Evolutionary conservation across 768 basidiomycete species (phyloP), one percentile per base, ranked within the genome.

Genomic region (Thelephora ganbajun): DNA sequence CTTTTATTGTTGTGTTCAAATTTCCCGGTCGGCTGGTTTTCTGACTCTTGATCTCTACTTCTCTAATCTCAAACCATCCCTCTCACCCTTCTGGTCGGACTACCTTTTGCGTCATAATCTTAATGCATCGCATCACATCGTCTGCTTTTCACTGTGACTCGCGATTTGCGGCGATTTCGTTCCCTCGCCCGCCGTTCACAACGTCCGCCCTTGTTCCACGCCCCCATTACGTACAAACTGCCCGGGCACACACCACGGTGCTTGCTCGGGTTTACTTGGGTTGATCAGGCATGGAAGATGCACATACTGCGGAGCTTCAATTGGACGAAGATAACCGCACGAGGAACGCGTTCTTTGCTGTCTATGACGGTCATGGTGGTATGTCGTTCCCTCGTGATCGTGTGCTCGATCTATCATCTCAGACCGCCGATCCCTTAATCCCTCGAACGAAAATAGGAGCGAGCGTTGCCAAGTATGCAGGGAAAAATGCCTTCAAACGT

Each of bases 331-430:
- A 53, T 56, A 50, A 63, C 50, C 57, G 59, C 26, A 60, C 66
- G 1, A 63, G 69, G 35, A 85, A 82, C 60, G 74, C 87, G 0
- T 93, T 97, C 68, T 96, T 98, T 57, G 94, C 86, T 23, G 93
- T 99, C 1, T 98, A 96, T 59, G 96, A 99, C 66, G 96, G 96
- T 26, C 96, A 99, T 61, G 96, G 96, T 51, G 96, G 94, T 90
- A 58, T 54, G 76, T 47, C 43, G 23, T 37, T 30, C 44, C 44
- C 45, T 30, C 26, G 9, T 12, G 18, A 4, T 22, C 19, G 47
- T n/a, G 35, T 44, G n/a, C n/a, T n/a, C n/a, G n/a, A n/a, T n/a
- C n/a, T n/a, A n/a, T n/a, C n/a, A 23, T 14, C 54, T 58, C 11
- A 44, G 35, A 3, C 23, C 48, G 37, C 47, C 50, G 26, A 30